A percentile compares a stretch with the other conserved stretches of the same genome.
phyloP scores from a whole-genome alignment of 2,329 filamentous ascomycete genomes.

The Chaetomiaceae sp. region DNA sequence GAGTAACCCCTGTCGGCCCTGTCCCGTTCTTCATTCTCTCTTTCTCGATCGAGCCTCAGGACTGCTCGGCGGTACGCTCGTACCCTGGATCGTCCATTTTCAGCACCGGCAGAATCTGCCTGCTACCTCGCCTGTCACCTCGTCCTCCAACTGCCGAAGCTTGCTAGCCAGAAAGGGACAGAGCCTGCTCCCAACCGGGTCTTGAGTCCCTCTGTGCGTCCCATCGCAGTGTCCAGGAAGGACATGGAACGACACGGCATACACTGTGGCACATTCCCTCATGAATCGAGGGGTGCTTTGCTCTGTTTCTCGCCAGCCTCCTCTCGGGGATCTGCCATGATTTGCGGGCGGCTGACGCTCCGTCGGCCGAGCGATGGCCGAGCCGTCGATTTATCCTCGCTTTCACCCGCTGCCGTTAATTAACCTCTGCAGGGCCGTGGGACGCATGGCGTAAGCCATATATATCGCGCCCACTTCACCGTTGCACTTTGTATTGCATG shows the following conservation, averaged over 20 bases:
- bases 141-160: not conserved
- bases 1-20: not conserved
- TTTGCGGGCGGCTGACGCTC: conserved; percentile 2
- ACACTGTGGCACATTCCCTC: too few species aligned
- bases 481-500: conserved; percentile 10
- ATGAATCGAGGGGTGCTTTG: not conserved
- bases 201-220: too few species aligned
- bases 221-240: too few species aligned
- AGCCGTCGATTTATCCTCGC: conserved; percentile 24
- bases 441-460: conserved; percentile 25
- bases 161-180: not conserved
- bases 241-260: too few species aligned
- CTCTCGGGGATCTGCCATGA: not conserved
- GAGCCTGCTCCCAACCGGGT: too few species aligned
- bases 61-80: not conserved
- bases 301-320: not conserved
- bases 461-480: conserved; percentile 18
- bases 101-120: not conserved
- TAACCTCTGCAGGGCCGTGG: conserved; percentile 14
- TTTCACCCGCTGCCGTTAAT: conserved; percentile 24
- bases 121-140: not conserved
- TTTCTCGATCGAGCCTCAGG: not conserved
- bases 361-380: not conserved
- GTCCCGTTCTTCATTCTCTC: not conserved
- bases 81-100: not conserved